phyloP scores from a whole-genome alignment of 768 basidiomycete species.

The Termitomyces sp. region DNA sequence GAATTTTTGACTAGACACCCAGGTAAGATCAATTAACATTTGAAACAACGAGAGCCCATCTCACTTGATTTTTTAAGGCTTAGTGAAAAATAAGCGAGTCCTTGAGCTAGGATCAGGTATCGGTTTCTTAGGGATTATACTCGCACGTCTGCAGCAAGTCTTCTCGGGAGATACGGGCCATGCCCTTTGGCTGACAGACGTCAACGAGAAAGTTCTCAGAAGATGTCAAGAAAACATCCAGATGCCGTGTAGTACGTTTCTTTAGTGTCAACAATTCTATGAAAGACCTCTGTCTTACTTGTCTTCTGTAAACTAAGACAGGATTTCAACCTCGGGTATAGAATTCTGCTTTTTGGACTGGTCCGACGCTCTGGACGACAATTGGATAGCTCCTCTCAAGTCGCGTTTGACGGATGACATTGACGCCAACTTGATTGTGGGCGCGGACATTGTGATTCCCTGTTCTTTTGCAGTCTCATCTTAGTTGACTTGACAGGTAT shows the following conservation, averaged over 20 bases:
- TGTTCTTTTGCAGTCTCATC: background rate
- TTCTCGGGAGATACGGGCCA: background rate
- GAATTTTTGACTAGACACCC: slow-evolving; percentile 54
- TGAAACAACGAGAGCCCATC: background rate
- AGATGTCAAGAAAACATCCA: slow-evolving; percentile 56
- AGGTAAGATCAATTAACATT: slow-evolving; percentile 30
- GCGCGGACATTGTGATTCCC: slow-evolving; percentile 57
- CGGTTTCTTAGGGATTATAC: slow-evolving; percentile 68
- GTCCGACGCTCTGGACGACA: slow-evolving; percentile 46
- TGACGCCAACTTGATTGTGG: slow-evolving; percentile 55
- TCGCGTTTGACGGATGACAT: slow-evolving; percentile 36
- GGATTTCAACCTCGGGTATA: slow-evolving; percentile 43
- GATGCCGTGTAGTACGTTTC: slow-evolving; percentile 63
- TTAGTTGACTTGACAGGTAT: background rate
- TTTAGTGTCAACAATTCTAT: slow-evolving; percentile 19
- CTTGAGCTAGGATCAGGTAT: slow-evolving; percentile 75
- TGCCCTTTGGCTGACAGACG: slow-evolving; percentile 55
- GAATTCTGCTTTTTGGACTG: slow-evolving; percentile 55
- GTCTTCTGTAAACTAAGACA: slow-evolving; percentile 34
- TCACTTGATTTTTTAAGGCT: slow-evolving; percentile 31
- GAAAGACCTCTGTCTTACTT: background rate
- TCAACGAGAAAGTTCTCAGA: slow-evolving; percentile 55
- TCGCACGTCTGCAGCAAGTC: slow-evolving; percentile 50
- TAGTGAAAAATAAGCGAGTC: slow-evolving; percentile 40
- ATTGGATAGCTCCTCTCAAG: slow-evolving; percentile 18